phyloP scores from a whole-genome alignment of 2,329 filamentous ascomycete genomes.

The Microcyclosporella mali region DNA sequence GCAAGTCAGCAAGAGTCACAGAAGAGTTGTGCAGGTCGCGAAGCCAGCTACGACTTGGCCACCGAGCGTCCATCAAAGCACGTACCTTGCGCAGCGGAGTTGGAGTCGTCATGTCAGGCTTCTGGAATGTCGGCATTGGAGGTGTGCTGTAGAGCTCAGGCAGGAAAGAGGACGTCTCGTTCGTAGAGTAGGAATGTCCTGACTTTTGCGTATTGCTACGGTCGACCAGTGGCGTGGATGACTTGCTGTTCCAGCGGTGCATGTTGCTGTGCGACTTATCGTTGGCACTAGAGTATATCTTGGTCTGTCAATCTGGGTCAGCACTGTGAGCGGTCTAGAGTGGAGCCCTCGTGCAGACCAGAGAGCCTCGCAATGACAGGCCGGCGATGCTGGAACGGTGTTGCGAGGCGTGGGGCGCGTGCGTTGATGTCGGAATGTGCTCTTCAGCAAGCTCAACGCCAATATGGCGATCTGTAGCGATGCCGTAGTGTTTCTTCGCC shows the following conservation, averaged over 20 bases:
- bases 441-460: conserved; percentile 14
- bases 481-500: conserved; percentile 14
- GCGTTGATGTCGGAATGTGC: conserved; percentile 5
- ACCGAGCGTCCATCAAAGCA: no score
- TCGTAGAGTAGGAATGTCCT: conserved; percentile 14
- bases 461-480: conserved; percentile 18
- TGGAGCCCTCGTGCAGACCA: conserved; percentile 8
- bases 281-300: conserved; percentile 13
- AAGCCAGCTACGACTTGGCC: no score
- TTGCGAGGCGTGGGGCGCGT: background rate
- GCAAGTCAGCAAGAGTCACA: no score
- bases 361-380: conserved; percentile 10
- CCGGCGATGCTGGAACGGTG: conserved; percentile 2
- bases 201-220: conserved; percentile 19
- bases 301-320: conserved; percentile 8
- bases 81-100: background rate
- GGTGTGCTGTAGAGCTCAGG: conserved; percentile 27
- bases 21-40: no score
- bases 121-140: conserved; percentile 28
- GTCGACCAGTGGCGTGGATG: conserved; percentile 16
- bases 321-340: no score
- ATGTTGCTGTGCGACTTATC: conserved; percentile 5
- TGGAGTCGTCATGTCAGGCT: conserved; percentile 14
- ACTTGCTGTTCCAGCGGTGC: conserved; percentile 17
- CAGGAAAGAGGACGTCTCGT: conserved; percentile 20